These are phyloP conservation scores for Marasmius oreades DNA, from an alignment of 1,284 basidiomycete genomes.

Conservation along the genomic window DNA sequence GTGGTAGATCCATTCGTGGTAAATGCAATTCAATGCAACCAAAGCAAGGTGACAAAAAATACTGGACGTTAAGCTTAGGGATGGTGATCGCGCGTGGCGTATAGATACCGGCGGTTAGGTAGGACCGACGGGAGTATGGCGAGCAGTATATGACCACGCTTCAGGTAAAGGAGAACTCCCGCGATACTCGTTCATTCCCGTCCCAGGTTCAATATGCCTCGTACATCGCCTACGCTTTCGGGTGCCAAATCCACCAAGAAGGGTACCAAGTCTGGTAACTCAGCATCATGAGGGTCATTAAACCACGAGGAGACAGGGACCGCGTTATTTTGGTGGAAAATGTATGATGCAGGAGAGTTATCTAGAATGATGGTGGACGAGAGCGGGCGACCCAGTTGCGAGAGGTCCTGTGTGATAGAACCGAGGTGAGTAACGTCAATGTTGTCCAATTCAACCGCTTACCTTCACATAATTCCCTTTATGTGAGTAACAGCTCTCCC, in stretches of 20 bases:
- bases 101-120: not conserved
- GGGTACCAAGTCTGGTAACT: slow-evolving; percentile 90
- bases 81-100: not conserved
- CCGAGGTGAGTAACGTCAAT: slow-evolving; percentile 3
- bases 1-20: not conserved
- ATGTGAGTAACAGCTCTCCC: slow-evolving; percentile 99
- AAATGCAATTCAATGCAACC: not conserved
- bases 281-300: slow-evolving; percentile 97
- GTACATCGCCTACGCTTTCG: slow-evolving; percentile 74
- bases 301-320: slow-evolving; percentile 99
- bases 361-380: slow-evolving; percentile 96
- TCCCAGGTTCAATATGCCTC: slow-evolving; percentile 75
- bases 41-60: not conserved
- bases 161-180: too few species aligned
- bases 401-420: slow-evolving; percentile 71
- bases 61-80: not conserved
- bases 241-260: slow-evolving; percentile 87
- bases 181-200: not conserved
- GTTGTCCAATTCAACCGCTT: not conserved
- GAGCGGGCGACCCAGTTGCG: slow-evolving; percentile 92
- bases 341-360: slow-evolving; percentile 98
- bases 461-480: slow-evolving; percentile 99
- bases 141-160: not conserved
- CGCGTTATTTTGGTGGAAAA: slow-evolving; percentile 99
- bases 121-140: not conserved